Evolutionary conservation across 78 protist species (phyloP), one percentile per base, ranked within the genome.

Genomic region (Dictyostelium citrinum): DNA sequence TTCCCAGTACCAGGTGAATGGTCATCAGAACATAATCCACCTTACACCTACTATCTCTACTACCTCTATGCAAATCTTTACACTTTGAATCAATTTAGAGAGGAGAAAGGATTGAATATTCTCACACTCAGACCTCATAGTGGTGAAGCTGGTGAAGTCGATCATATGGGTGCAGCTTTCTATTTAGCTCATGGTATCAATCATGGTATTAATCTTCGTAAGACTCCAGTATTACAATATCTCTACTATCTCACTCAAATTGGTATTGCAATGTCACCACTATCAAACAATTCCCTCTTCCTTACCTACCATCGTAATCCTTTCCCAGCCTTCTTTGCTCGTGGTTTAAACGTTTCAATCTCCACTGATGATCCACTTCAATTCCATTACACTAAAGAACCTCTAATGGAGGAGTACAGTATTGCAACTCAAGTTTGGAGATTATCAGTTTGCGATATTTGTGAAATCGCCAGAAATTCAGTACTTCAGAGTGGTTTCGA

Each of bases 341-440:
- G 97, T 41, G 99, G 99, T 27, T 83, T 98, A 24, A 98, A 98
- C 84, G 98, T 99, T n/a, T 77, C 97, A 3, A 93, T 99, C 43
- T 95, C 98, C 5, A 98, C 99, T 2, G 99, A 99, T 77, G 99
- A 98, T 91, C 99, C 99, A 58, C 95, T 98, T 43, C 97, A 93
- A 72, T 98, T 98, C 96, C 99, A 99, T 92, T 71, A 96, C 75
- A 98, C 99, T 2, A 96, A 94, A 55, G 99, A 98, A 90, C 99
- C 99, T 8, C 96, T 99, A n/a, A 91, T 99, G 71, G 99, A 99
- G 84, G 99, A 99, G 96, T 99, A 98, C 90, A 60, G 93, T 77
- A 91, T 98, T 58, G 98, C 99, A 4, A 84, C 97, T 17, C 98
- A 98, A 88, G 98, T 97, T n/a, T 95, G 96, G 98, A 90, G 97